A percentile compares a stretch with the other conserved stretches of the same genome.
phyloP scores from a whole-genome alignment of 352 stramenopile species.

The Pythium oligandrum region DNA sequence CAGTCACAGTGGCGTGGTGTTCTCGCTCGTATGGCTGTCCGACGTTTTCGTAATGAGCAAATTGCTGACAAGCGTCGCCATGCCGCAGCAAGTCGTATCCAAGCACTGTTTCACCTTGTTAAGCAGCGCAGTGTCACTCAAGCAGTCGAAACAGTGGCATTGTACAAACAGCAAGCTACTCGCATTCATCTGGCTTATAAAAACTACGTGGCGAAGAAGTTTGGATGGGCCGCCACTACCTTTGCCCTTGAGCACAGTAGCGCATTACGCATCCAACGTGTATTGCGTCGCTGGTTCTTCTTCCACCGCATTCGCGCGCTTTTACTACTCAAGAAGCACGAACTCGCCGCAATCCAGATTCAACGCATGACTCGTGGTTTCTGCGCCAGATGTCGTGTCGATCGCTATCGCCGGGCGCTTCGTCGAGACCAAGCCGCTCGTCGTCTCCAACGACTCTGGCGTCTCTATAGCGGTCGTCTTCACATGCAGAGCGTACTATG shows the following conservation, averaged over 20 bases:
- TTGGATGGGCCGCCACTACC: constrained; percentile 46
- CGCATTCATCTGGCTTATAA: constrained; percentile 46
- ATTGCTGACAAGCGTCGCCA: constrained; percentile 18
- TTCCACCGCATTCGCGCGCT: constrained; percentile 14
- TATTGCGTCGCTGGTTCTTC: constrained; percentile 25
- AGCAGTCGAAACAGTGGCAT: constrained; percentile 4
- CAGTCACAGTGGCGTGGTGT: constrained; percentile 28
- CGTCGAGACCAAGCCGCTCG: constrained; percentile 3
- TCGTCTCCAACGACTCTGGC: constrained; percentile 35
- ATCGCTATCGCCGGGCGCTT: neutral
- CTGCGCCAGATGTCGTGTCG: neutral
- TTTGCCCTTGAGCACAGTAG: constrained; percentile 33
- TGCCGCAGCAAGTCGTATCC: constrained; percentile 31
- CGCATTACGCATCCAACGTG: constrained; percentile 34
- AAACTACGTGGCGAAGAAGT: constrained; percentile 60
- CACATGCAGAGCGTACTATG: constrained; percentile 5
- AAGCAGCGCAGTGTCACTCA: constrained; percentile 19
- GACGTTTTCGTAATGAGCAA: neutral
- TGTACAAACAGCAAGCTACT: constrained; percentile 18
- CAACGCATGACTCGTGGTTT: constrained; percentile 22
- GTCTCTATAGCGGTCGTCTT: constrained; percentile 16
- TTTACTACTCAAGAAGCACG: constrained; percentile 4
- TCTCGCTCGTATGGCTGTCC: constrained; percentile 6
- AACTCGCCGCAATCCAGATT: constrained; percentile 22
- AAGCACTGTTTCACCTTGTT: constrained; percentile 29